A percentile compares a stretch with the other conserved stretches of the same genome.
Evolutionary conservation across 768 basidiomycete species (phyloP).

Genomic region (Postia placenta): DNA sequence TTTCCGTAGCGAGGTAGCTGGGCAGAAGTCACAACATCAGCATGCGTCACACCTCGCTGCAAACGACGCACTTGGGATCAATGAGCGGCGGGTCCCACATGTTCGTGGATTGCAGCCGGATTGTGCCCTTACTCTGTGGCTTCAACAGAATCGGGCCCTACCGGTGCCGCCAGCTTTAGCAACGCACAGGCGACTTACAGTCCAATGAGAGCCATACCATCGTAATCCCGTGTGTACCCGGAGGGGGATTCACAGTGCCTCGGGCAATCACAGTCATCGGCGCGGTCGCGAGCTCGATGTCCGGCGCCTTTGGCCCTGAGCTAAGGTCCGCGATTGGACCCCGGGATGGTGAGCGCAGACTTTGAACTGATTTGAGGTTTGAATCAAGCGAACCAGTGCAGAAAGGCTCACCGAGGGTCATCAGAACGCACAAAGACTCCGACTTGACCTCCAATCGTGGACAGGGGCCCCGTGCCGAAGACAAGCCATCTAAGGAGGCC

Average conservation of each 20-base stretch:
- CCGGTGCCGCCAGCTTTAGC: not conserved
- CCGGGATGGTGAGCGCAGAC: not conserved
- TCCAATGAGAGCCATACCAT: not conserved
- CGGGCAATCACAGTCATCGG: slow-evolving; percentile 8
- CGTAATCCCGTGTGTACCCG: slow-evolving; percentile 6
- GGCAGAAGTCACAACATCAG: not conserved
- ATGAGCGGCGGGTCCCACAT: slow-evolving; percentile 21
- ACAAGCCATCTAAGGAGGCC: slow-evolving; percentile 7
- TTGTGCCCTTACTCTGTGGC: slow-evolving; percentile 10
- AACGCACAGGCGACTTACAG: too few relatives aligned
- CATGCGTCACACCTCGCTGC: not conserved
- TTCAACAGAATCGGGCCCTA: slow-evolving; percentile 6
- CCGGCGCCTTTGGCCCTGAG: slow-evolving; percentile 11
- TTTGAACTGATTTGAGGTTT: not conserved
- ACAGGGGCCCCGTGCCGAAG: slow-evolving; percentile 8
- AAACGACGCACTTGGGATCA: slow-evolving; percentile 19
- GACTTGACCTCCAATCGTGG: not conserved
- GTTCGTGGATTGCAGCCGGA: slow-evolving; percentile 16
- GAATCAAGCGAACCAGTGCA: not conserved
- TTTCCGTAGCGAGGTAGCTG: slow-evolving; percentile 13
- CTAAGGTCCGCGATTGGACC: not conserved
- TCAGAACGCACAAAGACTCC: slow-evolving; percentile 11
- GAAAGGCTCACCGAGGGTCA: slow-evolving; percentile 11
- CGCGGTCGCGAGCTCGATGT: slow-evolving; percentile 9
- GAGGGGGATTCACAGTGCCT: slow-evolving; percentile 3